phyloP scores from a whole-genome alignment of 371 early-diverging fungal genomes.

The Zopfochytrium polystomum region DNA sequence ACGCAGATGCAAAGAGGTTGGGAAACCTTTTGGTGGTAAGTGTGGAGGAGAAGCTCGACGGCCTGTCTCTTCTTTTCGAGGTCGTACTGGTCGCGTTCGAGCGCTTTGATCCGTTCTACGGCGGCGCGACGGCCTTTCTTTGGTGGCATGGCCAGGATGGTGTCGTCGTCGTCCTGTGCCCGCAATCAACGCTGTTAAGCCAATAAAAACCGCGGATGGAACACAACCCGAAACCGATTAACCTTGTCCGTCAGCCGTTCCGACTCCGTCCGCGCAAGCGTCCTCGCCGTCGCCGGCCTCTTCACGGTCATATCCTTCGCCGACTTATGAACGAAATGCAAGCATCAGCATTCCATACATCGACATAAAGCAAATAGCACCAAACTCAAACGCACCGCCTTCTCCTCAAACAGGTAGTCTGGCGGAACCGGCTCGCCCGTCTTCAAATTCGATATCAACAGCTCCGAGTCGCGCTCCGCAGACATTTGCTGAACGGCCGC shows the following conservation, averaged over 20 bases:
- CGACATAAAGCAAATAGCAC: not conserved
- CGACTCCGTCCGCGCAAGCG: constrained; percentile 7
- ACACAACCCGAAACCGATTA: too few species aligned
- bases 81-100: constrained; percentile 40
- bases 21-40: constrained; percentile 24
- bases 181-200: not conserved
- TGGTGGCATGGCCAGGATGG: constrained; percentile 31
- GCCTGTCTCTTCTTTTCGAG: constrained; percentile 34
- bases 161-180: constrained; percentile 26
- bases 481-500: constrained; percentile 27
- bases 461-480: constrained; percentile 33
- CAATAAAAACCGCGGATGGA: too few species aligned
- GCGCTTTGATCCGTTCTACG: constrained; percentile 34
- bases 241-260: constrained; percentile 9
- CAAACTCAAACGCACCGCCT: constrained; percentile 16
- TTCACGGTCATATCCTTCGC: constrained; percentile 19
- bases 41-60: constrained; percentile 35
- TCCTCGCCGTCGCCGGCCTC: constrained; percentile 2
- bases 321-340: constrained; percentile 1
- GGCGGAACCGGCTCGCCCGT: constrained; percentile 31
- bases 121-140: constrained; percentile 41
- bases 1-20: not conserved
- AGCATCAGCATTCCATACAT: not conserved
- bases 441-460: constrained; percentile 26
- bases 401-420: constrained; percentile 42